phyloP scores from a whole-genome alignment of 192 early-diverging fungal species.

The Coemansia sp. region DNA sequence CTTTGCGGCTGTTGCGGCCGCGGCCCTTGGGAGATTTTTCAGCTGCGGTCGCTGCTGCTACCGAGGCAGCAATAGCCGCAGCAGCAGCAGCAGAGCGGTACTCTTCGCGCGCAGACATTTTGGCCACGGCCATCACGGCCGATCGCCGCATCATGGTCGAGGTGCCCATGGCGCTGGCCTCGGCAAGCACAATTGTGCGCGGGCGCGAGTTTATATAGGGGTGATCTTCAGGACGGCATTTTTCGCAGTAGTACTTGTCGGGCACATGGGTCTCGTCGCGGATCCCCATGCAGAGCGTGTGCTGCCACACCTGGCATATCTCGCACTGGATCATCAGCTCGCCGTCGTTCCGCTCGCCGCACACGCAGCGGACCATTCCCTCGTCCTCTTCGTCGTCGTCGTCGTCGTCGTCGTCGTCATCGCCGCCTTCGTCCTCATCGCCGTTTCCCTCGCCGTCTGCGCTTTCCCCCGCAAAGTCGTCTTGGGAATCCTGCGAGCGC shows the following conservation, averaged over 20 bases:
- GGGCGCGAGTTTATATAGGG: conserved; percentile 57
- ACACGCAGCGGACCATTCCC: conserved; percentile 51
- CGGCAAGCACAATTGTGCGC: conserved; percentile 37
- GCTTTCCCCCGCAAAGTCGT: conserved; percentile 2
- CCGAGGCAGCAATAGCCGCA: conserved; percentile 41
- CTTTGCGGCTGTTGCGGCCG: conserved; percentile 8
- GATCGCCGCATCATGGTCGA: conserved; percentile 51
- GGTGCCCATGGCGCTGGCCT: conserved; percentile 34
- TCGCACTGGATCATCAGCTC: conserved; percentile 93
- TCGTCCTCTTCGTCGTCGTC: conserved; percentile 28
- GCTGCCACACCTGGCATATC: conserved; percentile 91
- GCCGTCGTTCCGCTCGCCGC: conserved; percentile 58
- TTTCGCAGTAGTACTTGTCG: conserved; percentile 91
- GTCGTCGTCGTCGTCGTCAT: conserved; percentile 11
- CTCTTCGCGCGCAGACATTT: conserved; percentile 48
- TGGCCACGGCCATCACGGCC: conserved; percentile 50
- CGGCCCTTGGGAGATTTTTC: neutral
- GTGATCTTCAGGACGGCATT: conserved; percentile 81
- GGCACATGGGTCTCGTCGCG: conserved; percentile 71
- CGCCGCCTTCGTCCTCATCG: conserved; percentile 14
- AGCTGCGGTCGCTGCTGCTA: conserved; percentile 19
- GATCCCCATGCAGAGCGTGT: conserved; percentile 87
- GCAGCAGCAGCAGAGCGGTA: conserved; percentile 32
- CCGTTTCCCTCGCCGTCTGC: conserved; percentile 12
- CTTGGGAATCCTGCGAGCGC: conserved; percentile 1